These are phyloP conservation scores for Mycena indigotica DNA, from an alignment of 768 basidiomycete species.

Conservation along the genomic window DNA sequence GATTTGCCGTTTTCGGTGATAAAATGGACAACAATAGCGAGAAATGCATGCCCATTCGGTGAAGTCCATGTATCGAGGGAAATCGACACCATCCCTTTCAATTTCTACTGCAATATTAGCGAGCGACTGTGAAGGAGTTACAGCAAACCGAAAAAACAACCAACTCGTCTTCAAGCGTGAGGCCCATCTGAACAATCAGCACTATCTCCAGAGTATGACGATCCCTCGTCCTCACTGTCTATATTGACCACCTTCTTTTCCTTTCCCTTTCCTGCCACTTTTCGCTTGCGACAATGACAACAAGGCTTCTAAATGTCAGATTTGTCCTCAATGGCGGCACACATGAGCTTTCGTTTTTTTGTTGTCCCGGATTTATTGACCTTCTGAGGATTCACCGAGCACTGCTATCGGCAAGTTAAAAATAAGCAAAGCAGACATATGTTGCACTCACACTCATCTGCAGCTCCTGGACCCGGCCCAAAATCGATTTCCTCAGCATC, in stretches of 20 bases:
- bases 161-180: background rate
- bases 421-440: too few relatives aligned
- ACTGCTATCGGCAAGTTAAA: too few relatives aligned
- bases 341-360: too few relatives aligned
- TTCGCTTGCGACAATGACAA: background rate
- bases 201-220: background rate
- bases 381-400: too few relatives aligned
- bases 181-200: background rate
- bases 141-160: background rate
- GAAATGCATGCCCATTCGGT: conserved; percentile 31
- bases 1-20: conserved; percentile 27
- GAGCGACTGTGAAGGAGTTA: background rate
- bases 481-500: background rate
- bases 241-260: background rate
- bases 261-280: background rate
- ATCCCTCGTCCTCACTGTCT: background rate
- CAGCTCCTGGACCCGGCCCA: background rate
- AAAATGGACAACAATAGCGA: conserved; percentile 34
- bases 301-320: too few relatives aligned
- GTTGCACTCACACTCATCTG: background rate
- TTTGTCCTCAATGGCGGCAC: too few relatives aligned
- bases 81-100: conserved; percentile 12
- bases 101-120: background rate
- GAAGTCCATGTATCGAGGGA: conserved; percentile 36
- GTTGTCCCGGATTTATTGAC: too few relatives aligned